Base-by-base conservation (phyloP, 1,284 basidiomycete genomes). In the Ustanciosporium gigantosporum region DNA sequence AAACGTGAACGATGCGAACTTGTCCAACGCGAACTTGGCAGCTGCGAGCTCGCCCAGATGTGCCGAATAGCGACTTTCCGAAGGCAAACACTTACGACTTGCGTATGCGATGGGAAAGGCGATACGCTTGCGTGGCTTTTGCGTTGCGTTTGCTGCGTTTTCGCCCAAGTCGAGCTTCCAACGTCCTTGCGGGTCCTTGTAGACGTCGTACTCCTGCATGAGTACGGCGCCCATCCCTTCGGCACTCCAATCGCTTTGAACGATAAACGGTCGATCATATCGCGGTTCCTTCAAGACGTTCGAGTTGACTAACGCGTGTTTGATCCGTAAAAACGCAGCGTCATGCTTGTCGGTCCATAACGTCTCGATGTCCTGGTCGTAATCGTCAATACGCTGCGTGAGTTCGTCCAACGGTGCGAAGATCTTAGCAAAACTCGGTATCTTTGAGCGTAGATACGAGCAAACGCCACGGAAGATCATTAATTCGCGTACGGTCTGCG, bases 261-360 rank as follows among this genome's bases (percentile, higher is more conserved):
- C 25, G n/a, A 41, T 29, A n/a, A 41, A 41, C 5, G 39, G 39
- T 69, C 68, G 31, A 69, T 53, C 6, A 49, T 53, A 8, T 56
- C 43, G 11, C 58, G 65, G 5, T 55, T 68, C n/a, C 61, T 70
- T 46, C 55, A 66, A 15, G 58, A 60, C 47, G 9, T 29, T n/a
- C 9, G 27, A 9, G 27, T 29, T 29, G 9, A 29, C 27, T n/a
- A 29, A 29, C 27, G 27, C 27, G 9, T 29, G 27, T n/a, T 29
- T 29, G 27, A 29, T n/a, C n/a, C n/a, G 9, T n/a, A 29, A n/a
- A n/a, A 29, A 29, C 9, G 27, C 27, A 29, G 9, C 27, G 27
- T 9, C 9, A 29, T 29, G 27, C 27, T 29, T n/a, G 11, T 29
- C n/a, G 27, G 27, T 29, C 27, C 27, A 29, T 29, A n/a, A 9